Conservation (phyloP, 768 basidiomycete genomes). For the Chalciporus piperatus region DNA sequence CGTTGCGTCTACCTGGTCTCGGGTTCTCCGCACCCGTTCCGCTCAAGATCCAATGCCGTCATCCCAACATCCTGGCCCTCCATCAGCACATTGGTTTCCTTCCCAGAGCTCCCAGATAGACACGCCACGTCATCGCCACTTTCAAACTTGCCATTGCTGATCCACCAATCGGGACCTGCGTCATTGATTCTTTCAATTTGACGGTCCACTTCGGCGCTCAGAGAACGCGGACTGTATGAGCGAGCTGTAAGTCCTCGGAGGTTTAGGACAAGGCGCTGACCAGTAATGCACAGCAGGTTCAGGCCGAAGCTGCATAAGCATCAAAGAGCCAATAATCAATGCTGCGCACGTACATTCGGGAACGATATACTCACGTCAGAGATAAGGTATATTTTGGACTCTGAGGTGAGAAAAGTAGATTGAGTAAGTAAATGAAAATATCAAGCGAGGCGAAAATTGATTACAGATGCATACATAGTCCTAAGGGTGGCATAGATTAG, state of each 20-base stretch:
- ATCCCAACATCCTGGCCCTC: not conserved
- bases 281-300: conserved; percentile 18
- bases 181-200: conserved; percentile 8
- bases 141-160: not conserved
- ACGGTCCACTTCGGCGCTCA: conserved; percentile 17
- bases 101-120: not conserved
- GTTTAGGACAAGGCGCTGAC: conserved; percentile 20
- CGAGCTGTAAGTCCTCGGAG: conserved; percentile 11
- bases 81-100: not conserved
- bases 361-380: not conserved
- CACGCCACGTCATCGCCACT: not conserved
- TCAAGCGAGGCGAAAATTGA: not conserved
- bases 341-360: not conserved
- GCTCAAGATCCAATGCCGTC: not conserved
- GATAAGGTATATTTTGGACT: not conserved
- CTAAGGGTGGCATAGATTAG: not conserved
- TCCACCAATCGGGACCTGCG: not conserved
- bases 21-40: too few species aligned
- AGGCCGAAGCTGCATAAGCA: conserved; percentile 6
- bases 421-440: not conserved
- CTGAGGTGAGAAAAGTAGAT: not conserved
- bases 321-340: too few species aligned
- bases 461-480: not conserved
- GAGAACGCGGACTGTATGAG: too few species aligned
- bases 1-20: too few species aligned